These are phyloP conservation scores for Leccinum subgranulosum DNA, from an alignment of 768 basidiomycete species.

Conservation along the genomic window DNA sequence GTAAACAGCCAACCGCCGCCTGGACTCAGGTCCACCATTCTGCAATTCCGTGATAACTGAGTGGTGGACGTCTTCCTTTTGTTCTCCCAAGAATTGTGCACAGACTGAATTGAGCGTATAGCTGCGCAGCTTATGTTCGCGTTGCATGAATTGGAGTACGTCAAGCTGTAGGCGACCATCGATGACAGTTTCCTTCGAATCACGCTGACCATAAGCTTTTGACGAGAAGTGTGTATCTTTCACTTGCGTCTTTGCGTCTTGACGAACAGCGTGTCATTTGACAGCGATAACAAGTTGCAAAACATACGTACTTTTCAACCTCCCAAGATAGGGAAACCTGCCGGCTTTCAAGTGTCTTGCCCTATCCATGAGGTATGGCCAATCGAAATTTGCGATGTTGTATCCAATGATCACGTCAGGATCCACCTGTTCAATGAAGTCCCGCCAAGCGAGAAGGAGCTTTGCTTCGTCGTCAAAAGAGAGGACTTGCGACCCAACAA, in stretches of 20 bases:
- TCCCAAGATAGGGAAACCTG: constrained; percentile 72
- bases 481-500: constrained; percentile 96
- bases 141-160: constrained; percentile 95
- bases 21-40: constrained; percentile 91
- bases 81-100: constrained; percentile 95
- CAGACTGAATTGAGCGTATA: constrained; percentile 99
- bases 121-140: constrained; percentile 94
- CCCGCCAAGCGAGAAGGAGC: constrained; percentile 81
- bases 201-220: constrained; percentile 94
- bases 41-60: constrained; percentile 98
- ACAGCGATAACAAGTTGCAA: not conserved
- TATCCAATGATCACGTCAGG: constrained; percentile 97
- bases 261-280: constrained; percentile 5
- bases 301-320: constrained; percentile 58
- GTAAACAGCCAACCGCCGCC: constrained; percentile 92
- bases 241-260: constrained; percentile 73
- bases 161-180: constrained; percentile 96
- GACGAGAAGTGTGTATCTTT: constrained; percentile 98
- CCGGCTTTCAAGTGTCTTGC: constrained; percentile 73
- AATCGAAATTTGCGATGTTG: constrained; percentile 91
- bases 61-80: constrained; percentile 98
- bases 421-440: constrained; percentile 87
- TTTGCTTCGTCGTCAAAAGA: constrained; percentile 72
- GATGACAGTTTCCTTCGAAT: constrained; percentile 89
- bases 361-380: constrained; percentile 93